Percentiles rank a stretch among this genome's conserved stretches.
Conservation (phyloP, 2,329 filamentous ascomycete species). For the Rhynchosporium graminicola region DNA sequence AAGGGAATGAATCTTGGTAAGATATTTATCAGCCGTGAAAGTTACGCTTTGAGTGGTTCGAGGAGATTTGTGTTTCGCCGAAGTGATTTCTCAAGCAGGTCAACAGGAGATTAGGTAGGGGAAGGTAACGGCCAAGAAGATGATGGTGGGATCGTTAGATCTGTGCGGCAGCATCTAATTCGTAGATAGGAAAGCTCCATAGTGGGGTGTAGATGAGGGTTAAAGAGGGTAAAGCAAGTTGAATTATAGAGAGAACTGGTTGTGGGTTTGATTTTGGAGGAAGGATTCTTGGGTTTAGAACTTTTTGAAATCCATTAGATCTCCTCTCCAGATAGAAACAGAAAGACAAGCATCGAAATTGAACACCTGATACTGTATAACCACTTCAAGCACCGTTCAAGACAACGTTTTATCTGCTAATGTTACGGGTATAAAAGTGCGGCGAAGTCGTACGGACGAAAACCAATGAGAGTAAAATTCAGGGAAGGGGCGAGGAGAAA, state of each 20-base stretch:
- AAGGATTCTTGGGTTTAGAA: not conserved
- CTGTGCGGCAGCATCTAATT: not conserved
- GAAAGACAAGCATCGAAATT: no score
- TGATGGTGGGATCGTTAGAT: not conserved
- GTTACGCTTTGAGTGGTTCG: conserved; percentile 6
- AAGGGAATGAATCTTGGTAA: not conserved
- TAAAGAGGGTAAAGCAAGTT: not conserved
- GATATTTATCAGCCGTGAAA: conserved; percentile 2
- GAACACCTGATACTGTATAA: not conserved
- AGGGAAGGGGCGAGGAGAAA: conserved; percentile 2
- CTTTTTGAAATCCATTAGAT: no score
- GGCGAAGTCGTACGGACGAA: not conserved
- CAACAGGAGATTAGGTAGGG: not conserved
- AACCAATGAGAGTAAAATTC: conserved; percentile 1
- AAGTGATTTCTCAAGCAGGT: conserved; percentile 5
- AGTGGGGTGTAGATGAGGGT: not conserved
- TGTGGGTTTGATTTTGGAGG: conserved; percentile 2
- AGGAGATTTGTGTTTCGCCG: conserved; percentile 2
- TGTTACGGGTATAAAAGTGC: not conserved
- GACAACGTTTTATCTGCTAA: not conserved
- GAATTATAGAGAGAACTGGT: not conserved
- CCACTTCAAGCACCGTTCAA: not conserved
- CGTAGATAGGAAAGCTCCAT: conserved; percentile 9
- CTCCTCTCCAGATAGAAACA: no score
- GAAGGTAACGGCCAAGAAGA: not conserved